phyloP scores from a whole-genome alignment of 768 basidiomycete genomes.

The Amanita phalloides region DNA sequence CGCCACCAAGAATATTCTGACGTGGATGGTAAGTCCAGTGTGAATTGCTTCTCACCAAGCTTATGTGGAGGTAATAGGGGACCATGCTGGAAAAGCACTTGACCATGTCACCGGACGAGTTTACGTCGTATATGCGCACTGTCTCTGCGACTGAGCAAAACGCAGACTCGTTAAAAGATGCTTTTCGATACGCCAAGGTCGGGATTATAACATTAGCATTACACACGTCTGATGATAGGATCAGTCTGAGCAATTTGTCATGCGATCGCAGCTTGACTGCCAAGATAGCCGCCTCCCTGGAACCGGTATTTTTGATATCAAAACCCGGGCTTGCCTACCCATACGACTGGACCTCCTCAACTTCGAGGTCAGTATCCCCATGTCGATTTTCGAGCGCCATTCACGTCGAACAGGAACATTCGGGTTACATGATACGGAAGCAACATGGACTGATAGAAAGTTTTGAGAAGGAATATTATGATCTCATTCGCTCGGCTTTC shows the following conservation, averaged over 20 bases:
- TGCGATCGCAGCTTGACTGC: slow-evolving; percentile 95
- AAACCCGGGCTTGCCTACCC: slow-evolving; percentile 80
- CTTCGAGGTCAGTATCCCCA: slow-evolving; percentile 38
- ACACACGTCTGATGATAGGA: not conserved
- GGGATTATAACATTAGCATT: slow-evolving; percentile 7
- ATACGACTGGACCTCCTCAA: slow-evolving; percentile 83
- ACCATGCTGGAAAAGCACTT: slow-evolving; percentile 83
- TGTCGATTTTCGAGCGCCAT: not conserved
- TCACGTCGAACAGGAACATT: slow-evolving; percentile 48
- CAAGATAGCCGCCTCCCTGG: slow-evolving; percentile 74
- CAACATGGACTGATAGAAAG: slow-evolving; percentile 59
- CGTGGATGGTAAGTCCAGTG: slow-evolving; percentile 49
- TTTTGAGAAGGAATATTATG: slow-evolving; percentile 92
- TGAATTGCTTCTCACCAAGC: not conserved
- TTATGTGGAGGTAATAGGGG: slow-evolving; percentile 39
- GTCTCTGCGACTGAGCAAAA: slow-evolving; percentile 13
- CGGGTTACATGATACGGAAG: slow-evolving; percentile 63
- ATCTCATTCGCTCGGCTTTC: slow-evolving; percentile 88
- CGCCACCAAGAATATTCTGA: slow-evolving; percentile 57
- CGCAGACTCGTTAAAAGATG: slow-evolving; percentile 43
- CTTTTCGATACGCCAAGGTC: slow-evolving; percentile 83
- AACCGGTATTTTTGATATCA: slow-evolving; percentile 90
- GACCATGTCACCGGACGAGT: slow-evolving; percentile 55
- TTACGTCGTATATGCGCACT: slow-evolving; percentile 42
- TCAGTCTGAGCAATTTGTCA: slow-evolving; percentile 57